Evolutionary conservation across 2,329 filamentous ascomycete species (phyloP).

Genomic region (Xylaria sp.): DNA sequence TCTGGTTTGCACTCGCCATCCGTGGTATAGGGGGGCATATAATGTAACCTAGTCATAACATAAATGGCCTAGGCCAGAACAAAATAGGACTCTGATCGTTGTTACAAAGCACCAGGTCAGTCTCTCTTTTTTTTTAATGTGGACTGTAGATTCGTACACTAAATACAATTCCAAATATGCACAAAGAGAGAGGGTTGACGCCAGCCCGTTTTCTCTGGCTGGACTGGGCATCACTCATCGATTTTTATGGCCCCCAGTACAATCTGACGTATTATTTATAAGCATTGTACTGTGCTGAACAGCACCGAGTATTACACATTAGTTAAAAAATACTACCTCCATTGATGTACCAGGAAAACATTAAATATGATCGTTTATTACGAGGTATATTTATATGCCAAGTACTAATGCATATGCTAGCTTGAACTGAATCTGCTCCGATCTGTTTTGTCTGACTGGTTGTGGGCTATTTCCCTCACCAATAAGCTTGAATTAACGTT

Average conservation of each 20-base stretch:
- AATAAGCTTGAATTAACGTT: neutral
- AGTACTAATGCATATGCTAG: neutral
- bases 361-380: constrained; percentile 3
- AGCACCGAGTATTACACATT: neutral
- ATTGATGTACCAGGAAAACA: neutral
- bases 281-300: neutral
- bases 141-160: neutral
- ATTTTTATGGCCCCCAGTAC: neutral
- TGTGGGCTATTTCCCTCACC: neutral
- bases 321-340: neutral
- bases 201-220: neutral
- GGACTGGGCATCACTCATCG: neutral
- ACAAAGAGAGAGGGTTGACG: neutral
- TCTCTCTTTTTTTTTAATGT: neutral
- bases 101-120: neutral
- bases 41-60: neutral
- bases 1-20: neutral
- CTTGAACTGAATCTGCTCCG: neutral
- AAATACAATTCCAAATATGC: neutral
- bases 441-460: neutral
- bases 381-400: neutral
- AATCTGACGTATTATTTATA: neutral
- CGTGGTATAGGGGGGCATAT: neutral
- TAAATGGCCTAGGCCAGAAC: neutral
- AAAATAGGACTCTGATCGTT: neutral